Evolutionary conservation across 164 flowering plant genomes (phyloP).

Genomic region (Nymphaea thermarum): DNA sequence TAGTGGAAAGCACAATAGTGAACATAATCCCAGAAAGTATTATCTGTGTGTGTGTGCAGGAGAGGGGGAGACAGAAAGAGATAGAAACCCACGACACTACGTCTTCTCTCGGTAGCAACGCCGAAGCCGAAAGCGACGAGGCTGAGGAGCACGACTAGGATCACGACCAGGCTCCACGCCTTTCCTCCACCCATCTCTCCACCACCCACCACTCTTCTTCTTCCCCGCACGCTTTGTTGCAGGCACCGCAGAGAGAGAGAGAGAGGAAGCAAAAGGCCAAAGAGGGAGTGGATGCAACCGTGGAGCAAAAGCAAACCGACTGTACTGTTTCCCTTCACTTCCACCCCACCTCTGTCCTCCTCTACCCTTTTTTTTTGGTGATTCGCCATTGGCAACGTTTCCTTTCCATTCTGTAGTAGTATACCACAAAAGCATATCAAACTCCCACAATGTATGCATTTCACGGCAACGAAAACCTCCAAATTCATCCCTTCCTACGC

Average conservation of each 20-base stretch:
- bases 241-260: background rate
- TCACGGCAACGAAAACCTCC: no score
- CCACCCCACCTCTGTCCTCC: no score
- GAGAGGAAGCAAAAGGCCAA: background rate
- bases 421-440: no score
- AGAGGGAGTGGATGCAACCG: background rate
- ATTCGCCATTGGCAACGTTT: background rate
- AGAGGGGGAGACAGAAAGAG: conserved; percentile 1
- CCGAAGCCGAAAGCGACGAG: conserved; percentile 85
- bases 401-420: no score
- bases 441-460: no score
- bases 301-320: no score
- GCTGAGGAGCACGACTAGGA: conserved; percentile 56
- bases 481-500: no score
- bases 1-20: no score
- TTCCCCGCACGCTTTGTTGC: background rate
- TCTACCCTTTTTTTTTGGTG: no score
- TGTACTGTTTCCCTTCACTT: no score
- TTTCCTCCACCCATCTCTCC: conserved; percentile 36
- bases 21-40: no score
- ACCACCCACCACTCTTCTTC: background rate
- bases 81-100: conserved; percentile 48
- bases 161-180: conserved; percentile 61
- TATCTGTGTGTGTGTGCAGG: no score
- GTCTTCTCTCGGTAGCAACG: conserved; percentile 74